These are phyloP conservation scores for Plasmodium fragile DNA, from an alignment of 169 alveolate species.

Conservation along the genomic window DNA sequence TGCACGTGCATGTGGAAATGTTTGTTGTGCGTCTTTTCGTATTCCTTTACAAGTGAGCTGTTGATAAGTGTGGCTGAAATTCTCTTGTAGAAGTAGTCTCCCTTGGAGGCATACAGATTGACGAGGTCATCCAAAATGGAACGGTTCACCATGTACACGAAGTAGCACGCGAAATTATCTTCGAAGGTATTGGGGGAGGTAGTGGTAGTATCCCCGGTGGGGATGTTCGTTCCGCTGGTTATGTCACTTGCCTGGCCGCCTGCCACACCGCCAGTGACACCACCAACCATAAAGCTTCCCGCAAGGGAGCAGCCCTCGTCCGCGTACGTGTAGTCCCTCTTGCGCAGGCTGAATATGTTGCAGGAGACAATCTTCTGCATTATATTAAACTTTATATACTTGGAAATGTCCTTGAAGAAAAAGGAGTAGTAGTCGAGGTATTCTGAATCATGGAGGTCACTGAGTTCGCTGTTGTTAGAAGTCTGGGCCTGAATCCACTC, in stretches of 20 bases:
- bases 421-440: conserved; percentile 66
- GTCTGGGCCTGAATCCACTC: conserved; percentile 53
- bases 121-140: conserved; percentile 42
- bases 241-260: neutral
- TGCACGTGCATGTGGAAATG: conserved; percentile 62
- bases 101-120: conserved; percentile 50
- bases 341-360: conserved; percentile 48
- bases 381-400: conserved; percentile 36
- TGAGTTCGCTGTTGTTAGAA: conserved; percentile 13
- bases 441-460: conserved; percentile 54
- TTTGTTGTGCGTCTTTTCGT: conserved; percentile 47
- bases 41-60: conserved; percentile 27
- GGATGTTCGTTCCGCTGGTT: neutral
- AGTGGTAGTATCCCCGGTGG: neutral
- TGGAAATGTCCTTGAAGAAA: conserved; percentile 60
- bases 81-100: conserved; percentile 63
- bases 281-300: neutral
- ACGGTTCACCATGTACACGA: conserved; percentile 40
- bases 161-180: conserved; percentile 43
- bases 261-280: neutral
- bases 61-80: conserved; percentile 27
- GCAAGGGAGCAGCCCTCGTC: neutral
- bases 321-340: conserved; percentile 4
- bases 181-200: neutral
- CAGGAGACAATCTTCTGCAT: conserved; percentile 34